Conservation (phyloP, 306 rosid genomes). For the Spatholobus suberectus region DNA sequence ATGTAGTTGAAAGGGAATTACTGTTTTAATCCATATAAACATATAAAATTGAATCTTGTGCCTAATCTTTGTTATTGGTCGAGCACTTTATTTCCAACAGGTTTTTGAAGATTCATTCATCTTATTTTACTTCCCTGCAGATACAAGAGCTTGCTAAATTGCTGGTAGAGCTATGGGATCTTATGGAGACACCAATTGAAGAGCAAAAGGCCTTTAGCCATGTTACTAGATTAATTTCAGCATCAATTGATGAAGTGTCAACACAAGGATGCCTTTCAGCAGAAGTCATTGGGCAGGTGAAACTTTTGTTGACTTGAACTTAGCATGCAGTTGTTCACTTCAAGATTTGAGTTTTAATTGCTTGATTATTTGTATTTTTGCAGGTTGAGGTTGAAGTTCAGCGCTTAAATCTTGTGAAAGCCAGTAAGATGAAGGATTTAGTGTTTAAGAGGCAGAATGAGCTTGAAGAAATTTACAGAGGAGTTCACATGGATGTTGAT, state of each 20-base stretch:
- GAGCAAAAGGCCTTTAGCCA: constrained; percentile 71
- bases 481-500: constrained; percentile 86
- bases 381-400: constrained; percentile 76
- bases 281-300: constrained; percentile 79
- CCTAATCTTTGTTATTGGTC: neutral
- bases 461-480: constrained; percentile 83
- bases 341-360: constrained; percentile 9
- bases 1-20: constrained; percentile 20
- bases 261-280: constrained; percentile 70
- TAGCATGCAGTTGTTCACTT: constrained; percentile 28
- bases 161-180: constrained; percentile 77
- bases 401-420: constrained; percentile 75
- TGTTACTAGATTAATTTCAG: constrained; percentile 62
- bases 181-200: constrained; percentile 72
- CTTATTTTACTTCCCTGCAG: constrained; percentile 50
- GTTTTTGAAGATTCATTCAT: constrained; percentile 20
- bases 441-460: constrained; percentile 85
- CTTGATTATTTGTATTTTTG: constrained; percentile 31
- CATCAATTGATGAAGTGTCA: constrained; percentile 71
- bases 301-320: constrained; percentile 24
- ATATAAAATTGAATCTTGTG: constrained; percentile 1
- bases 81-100: constrained; percentile 12
- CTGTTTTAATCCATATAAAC: neutral
- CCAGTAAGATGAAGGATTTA: constrained; percentile 81
- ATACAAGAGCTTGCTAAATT: constrained; percentile 65